Conservation (phyloP, 129 eudicot genomes). For the Scalesia atractyloides region DNA sequence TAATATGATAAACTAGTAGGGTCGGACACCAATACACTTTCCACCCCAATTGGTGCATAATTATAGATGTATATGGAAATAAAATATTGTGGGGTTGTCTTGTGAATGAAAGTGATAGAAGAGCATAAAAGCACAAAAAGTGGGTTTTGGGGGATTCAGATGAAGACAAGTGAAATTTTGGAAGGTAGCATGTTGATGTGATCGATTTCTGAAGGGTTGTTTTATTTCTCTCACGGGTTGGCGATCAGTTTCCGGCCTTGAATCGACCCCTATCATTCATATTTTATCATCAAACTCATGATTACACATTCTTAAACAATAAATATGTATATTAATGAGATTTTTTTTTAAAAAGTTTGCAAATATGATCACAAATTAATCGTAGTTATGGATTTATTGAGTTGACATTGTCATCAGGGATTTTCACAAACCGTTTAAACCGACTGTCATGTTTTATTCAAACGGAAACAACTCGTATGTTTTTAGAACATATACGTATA, state of each 20-base stretch:
- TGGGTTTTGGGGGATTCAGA: conserved; percentile 15
- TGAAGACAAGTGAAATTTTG: conserved; percentile 17
- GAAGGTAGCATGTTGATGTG: conserved; percentile 18
- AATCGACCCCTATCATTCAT: background rate
- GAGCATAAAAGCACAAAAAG: conserved; percentile 2
- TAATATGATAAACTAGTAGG: background rate
- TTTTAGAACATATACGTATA: no score
- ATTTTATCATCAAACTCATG: background rate
- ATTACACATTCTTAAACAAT: background rate
- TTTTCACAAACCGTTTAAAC: no score
- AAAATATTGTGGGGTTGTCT: conserved; percentile 13
- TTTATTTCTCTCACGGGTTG: background rate
- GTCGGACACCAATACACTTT: conserved; percentile 3
- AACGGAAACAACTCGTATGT: no score
- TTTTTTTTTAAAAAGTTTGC: no score
- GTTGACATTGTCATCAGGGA: background rate
- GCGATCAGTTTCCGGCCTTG: background rate
- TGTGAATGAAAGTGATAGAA: conserved; percentile 19
- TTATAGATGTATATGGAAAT: background rate
- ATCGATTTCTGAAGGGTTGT: conserved; percentile 3
- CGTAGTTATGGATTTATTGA: conserved; percentile 2
- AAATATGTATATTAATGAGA: background rate
- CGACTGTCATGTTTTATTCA: no score
- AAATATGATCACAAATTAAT: background rate
- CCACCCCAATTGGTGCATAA: background rate